These are phyloP conservation scores for Arctostaphylos glauca DNA, from an alignment of 148 eudicot genomes.

Conservation along the genomic window DNA sequence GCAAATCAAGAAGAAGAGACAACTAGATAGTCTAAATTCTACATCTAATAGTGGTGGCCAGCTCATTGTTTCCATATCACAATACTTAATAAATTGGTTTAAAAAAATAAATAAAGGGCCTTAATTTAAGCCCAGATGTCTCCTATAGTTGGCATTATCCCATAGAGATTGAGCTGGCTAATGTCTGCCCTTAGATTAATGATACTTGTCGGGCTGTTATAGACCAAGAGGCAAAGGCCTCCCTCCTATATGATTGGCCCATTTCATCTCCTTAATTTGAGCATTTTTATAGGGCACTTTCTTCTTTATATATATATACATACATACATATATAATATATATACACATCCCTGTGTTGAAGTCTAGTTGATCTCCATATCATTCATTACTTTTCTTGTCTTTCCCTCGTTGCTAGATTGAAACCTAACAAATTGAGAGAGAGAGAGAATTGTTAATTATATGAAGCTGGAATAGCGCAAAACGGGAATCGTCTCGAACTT, in stretches of 20 bases:
- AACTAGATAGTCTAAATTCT: conserved; percentile 12
- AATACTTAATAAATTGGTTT: background rate
- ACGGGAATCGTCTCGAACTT: too few species aligned
- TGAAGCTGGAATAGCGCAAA: too few species aligned
- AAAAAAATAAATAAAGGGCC: background rate
- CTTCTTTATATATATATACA: background rate
- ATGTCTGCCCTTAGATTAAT: conserved; percentile 31
- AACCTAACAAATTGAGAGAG: too few species aligned
- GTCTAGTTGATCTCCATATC: too few species aligned
- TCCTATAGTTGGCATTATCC: conserved; percentile 24
- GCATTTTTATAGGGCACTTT: background rate
- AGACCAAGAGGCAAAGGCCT: conserved; percentile 20
- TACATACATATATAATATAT: background rate
- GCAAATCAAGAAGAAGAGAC: conserved; percentile 15
- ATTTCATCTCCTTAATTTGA: background rate
- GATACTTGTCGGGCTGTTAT: conserved; percentile 27
- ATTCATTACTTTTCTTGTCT: too few species aligned
- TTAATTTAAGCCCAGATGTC: conserved; percentile 28
- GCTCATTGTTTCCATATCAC: conserved; percentile 17
- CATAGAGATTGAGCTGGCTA: conserved; percentile 35
- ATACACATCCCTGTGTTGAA: background rate
- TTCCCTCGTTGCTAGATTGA: too few species aligned
- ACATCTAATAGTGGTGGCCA: conserved; percentile 20
- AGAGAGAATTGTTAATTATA: background rate
- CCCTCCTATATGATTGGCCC: conserved; percentile 16